phyloP scores from a whole-genome alignment of 163 green algal genomes.

The Prototheca cutis region DNA sequence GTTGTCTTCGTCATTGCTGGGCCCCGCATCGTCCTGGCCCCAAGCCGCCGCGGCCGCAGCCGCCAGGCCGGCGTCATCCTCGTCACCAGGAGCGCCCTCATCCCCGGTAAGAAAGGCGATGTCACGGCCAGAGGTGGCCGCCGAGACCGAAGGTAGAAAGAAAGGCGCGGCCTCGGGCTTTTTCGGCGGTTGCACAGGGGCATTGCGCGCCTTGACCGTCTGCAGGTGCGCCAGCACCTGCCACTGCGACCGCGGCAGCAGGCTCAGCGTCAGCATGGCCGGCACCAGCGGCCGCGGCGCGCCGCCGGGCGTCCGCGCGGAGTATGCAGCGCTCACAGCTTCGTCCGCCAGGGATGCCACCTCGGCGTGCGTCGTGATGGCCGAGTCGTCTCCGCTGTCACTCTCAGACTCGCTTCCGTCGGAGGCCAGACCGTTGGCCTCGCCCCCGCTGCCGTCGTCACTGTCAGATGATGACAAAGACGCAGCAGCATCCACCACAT shows the following conservation, averaged over 20 bases:
- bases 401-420: no score
- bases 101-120: constrained; percentile 29
- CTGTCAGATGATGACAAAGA: no score
- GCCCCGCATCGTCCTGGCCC: constrained; percentile 3
- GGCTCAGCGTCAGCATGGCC: constrained; percentile 65
- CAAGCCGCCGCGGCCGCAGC: constrained; percentile 4
- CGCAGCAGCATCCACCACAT: no score
- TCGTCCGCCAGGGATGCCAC: background rate
- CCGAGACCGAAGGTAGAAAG: constrained; percentile 85
- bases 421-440: no score
- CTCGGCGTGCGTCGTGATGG: background rate
- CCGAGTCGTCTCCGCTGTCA: constrained; percentile 1
- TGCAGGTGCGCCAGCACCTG: constrained; percentile 79
- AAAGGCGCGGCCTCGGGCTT: constrained; percentile 92
- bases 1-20: background rate
- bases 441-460: no score
- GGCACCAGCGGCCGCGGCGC: constrained; percentile 51
- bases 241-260: constrained; percentile 77
- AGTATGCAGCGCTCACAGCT: constrained; percentile 16
- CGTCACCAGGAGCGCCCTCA: background rate
- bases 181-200: constrained; percentile 70
- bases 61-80: background rate
- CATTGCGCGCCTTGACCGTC: constrained; percentile 71
- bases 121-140: constrained; percentile 26
- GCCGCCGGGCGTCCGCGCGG: constrained; percentile 18